phyloP scores from a whole-genome alignment of 2,329 filamentous ascomycete genomes.

The Cytospora leucostoma region DNA sequence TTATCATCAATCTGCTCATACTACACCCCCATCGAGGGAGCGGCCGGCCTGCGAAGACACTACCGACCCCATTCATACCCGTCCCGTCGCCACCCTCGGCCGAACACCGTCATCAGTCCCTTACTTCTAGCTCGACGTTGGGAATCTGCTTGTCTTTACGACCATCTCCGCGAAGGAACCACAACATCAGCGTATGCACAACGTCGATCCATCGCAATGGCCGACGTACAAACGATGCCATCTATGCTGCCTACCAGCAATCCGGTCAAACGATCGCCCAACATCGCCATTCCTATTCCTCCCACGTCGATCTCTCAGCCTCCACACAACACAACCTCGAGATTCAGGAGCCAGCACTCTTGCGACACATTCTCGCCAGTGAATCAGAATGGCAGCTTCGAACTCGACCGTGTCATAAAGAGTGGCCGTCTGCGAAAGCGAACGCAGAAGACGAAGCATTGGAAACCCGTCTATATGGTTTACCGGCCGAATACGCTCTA shows the following conservation, averaged over 20 bases:
- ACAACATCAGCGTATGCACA: neutral
- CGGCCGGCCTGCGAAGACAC: constrained; percentile 17
- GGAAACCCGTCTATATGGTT: constrained; percentile 88
- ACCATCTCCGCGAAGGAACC: neutral
- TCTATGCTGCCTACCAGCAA: constrained; percentile 29
- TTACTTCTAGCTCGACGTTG: neutral
- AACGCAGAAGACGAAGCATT: constrained; percentile 92
- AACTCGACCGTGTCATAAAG: constrained; percentile 92
- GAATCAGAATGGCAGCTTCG: constrained; percentile 93
- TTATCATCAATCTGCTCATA: constrained; percentile 10
- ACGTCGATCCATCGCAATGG: constrained; percentile 28
- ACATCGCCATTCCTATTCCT: constrained; percentile 26
- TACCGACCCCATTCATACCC: neutral
- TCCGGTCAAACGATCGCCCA: constrained; percentile 26
- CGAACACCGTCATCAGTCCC: neutral
- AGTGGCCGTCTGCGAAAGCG: constrained; percentile 83
- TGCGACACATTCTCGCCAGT: constrained; percentile 78
- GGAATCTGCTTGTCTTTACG: neutral
- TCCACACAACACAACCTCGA: constrained; percentile 34
- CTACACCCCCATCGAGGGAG: neutral
- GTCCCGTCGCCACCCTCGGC: too few species aligned
- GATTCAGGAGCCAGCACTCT: constrained; percentile 47
- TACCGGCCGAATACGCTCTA: constrained; percentile 87
- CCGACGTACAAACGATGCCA: constrained; percentile 33
- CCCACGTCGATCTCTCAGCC: constrained; percentile 34